Conservation (phyloP, 2,329 filamentous ascomycete species). For the Penicillium sp. region DNA sequence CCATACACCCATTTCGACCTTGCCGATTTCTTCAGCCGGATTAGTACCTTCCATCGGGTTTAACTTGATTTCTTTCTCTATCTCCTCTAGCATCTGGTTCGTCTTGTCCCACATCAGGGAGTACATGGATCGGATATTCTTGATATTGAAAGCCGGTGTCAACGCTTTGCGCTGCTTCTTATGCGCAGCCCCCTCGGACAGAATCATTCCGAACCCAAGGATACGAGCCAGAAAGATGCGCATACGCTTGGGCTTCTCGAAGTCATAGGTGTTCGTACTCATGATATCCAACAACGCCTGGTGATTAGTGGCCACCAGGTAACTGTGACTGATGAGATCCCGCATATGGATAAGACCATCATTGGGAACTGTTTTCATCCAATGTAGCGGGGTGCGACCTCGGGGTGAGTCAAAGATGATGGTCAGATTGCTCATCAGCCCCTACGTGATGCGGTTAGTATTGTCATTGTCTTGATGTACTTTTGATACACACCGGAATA, state of each 20-base stretch:
- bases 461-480: background rate
- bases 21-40: conserved; percentile 23
- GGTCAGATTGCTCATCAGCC: conserved; percentile 23
- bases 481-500: conserved; percentile 25
- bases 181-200: conserved; percentile 53
- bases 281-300: conserved; percentile 52
- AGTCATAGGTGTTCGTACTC: conserved; percentile 55
- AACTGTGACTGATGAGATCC: conserved; percentile 44
- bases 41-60: conserved; percentile 30
- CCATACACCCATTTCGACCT: conserved; percentile 38
- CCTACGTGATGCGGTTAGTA: conserved; percentile 17
- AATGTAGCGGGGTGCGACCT: conserved; percentile 36
- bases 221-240: conserved; percentile 50
- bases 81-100: conserved; percentile 30
- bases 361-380: conserved; percentile 56
- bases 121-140: conserved; percentile 38
- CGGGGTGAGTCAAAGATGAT: conserved; percentile 37
- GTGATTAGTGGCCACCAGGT: conserved; percentile 34
- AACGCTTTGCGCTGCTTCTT: conserved; percentile 45
- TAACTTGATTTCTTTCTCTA: conserved; percentile 30
- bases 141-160: conserved; percentile 39
- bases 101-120: conserved; percentile 41
- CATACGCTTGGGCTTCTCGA: conserved; percentile 50
- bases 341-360: conserved; percentile 57
- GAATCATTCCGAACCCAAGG: conserved; percentile 52